Evolutionary conservation across 75 land plant species (phyloP).

Genomic region (Cupressus sempervirens): DNA sequence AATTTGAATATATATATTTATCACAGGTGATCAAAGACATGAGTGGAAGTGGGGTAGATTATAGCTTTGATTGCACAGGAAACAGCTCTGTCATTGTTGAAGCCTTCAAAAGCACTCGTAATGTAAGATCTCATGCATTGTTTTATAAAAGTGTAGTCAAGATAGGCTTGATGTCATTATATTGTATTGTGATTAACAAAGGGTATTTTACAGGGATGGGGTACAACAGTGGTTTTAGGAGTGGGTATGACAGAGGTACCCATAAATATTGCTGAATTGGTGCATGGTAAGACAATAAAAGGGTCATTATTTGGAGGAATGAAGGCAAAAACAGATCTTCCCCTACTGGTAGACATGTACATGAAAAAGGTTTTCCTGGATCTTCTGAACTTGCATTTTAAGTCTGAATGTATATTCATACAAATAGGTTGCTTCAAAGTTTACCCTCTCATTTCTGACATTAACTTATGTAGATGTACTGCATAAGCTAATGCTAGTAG

Average conservation of each 20-base stretch:
- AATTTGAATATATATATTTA: background rate
- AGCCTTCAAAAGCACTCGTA: conserved; percentile 58
- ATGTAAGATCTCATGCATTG: conserved; percentile 22
- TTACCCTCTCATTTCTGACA: too few relatives aligned
- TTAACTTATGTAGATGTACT: too few relatives aligned
- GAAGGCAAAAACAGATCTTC: too few relatives aligned
- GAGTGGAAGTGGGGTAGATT: conserved; percentile 75
- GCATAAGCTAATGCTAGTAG: too few relatives aligned
- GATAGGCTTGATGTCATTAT: background rate
- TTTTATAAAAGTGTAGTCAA: background rate
- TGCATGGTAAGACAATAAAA: too few relatives aligned
- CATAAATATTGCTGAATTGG: too few relatives aligned
- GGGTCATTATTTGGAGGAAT: too few relatives aligned
- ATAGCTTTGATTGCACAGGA: conserved; percentile 76
- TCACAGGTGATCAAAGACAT: conserved; percentile 60
- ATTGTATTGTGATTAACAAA: background rate
- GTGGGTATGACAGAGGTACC: conserved; percentile 26
- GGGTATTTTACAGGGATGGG: conserved; percentile 66
- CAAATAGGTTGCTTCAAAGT: too few relatives aligned
- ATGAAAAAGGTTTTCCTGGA: too few relatives aligned
- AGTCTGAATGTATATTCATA: too few relatives aligned
- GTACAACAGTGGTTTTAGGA: conserved; percentile 61
- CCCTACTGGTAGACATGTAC: too few relatives aligned
- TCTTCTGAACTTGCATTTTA: too few relatives aligned
- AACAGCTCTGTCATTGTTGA: conserved; percentile 48